Conservation (phyloP, 805 yeast species). For the Yamadazyma endophytica region DNA sequence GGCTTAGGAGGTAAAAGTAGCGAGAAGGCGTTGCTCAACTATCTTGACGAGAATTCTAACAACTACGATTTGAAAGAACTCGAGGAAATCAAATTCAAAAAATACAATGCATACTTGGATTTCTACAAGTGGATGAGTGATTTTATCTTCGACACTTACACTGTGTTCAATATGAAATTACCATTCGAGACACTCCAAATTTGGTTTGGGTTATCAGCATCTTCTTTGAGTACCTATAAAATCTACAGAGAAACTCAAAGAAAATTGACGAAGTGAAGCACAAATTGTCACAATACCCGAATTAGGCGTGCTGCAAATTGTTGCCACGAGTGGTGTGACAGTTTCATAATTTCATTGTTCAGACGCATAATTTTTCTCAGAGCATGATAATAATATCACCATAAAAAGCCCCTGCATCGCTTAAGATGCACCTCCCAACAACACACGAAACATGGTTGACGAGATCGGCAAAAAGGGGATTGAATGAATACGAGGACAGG, state of each 20-base stretch:
- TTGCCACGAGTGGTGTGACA: too few species aligned
- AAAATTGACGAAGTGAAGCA: constrained; percentile 15
- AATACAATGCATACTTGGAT: constrained; percentile 35
- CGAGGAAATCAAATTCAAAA: constrained; percentile 32
- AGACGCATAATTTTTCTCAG: too few species aligned
- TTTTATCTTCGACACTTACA: constrained; percentile 36
- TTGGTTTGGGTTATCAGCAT: constrained; percentile 44
- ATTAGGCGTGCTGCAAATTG: too few species aligned
- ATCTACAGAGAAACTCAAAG: constrained; percentile 36
- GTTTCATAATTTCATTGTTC: too few species aligned
- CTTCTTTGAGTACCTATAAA: constrained; percentile 33
- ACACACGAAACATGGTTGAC: too few species aligned
- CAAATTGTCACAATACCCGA: too few species aligned
- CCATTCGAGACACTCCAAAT: constrained; percentile 39
- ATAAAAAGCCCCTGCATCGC: too few species aligned
- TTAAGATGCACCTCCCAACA: too few species aligned
- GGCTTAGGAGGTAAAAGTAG: constrained; percentile 10
- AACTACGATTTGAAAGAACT: constrained; percentile 18
- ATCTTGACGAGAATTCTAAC: constrained; percentile 9
- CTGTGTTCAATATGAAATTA: constrained; percentile 33
- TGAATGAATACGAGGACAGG: too few species aligned
- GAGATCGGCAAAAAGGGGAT: too few species aligned
- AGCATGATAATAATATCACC: too few species aligned
- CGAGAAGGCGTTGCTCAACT: constrained; percentile 5
- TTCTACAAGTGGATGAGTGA: constrained; percentile 36